These are phyloP conservation scores for Nymphaea thermarum DNA, from an alignment of 164 flowering plant genomes.

Conservation along the genomic window DNA sequence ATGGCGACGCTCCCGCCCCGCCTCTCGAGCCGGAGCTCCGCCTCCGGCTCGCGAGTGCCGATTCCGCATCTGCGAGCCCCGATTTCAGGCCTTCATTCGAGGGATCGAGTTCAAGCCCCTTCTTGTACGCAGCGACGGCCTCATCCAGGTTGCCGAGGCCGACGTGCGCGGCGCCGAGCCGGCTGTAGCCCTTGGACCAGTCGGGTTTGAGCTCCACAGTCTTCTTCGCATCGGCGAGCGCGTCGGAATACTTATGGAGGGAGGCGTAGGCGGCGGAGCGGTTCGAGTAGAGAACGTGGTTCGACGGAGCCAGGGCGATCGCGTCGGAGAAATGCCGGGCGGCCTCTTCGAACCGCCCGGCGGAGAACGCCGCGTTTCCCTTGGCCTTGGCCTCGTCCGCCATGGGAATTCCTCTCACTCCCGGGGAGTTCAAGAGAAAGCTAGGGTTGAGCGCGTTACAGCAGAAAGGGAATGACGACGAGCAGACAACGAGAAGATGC, in stretches of 20 bases:
- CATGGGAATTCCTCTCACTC: slow-evolving; percentile 13
- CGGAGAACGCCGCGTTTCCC: slow-evolving; percentile 92
- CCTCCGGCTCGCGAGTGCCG: slow-evolving; percentile 16
- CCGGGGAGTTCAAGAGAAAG: too few species aligned
- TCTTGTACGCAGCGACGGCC: slow-evolving; percentile 60
- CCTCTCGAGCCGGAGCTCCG: neutral
- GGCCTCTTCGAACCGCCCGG: slow-evolving; percentile 57
- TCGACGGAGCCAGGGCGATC: slow-evolving; percentile 61
- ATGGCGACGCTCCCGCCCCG: slow-evolving; percentile 16
- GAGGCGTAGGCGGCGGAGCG: slow-evolving; percentile 97
- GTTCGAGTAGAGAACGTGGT: slow-evolving; percentile 95
- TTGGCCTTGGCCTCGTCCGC: slow-evolving; percentile 98
- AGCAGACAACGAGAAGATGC: neutral
- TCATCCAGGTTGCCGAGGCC: slow-evolving; percentile 43
- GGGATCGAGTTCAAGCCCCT: slow-evolving; percentile 81
- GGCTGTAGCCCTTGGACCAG: slow-evolving; percentile 86
- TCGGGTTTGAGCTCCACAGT: slow-evolving; percentile 82
- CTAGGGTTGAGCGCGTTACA: neutral
- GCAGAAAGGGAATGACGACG: neutral
- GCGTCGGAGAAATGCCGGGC: slow-evolving; percentile 70
- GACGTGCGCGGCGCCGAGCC: slow-evolving; percentile 79
- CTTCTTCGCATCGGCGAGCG: slow-evolving; percentile 68
- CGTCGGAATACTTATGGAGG: slow-evolving; percentile 44
- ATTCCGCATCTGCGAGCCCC: slow-evolving; percentile 66
- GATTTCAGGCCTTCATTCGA: slow-evolving; percentile 65